Evolutionary conservation across 805 yeast species (phyloP).

Genomic region (Candida koratica): DNA sequence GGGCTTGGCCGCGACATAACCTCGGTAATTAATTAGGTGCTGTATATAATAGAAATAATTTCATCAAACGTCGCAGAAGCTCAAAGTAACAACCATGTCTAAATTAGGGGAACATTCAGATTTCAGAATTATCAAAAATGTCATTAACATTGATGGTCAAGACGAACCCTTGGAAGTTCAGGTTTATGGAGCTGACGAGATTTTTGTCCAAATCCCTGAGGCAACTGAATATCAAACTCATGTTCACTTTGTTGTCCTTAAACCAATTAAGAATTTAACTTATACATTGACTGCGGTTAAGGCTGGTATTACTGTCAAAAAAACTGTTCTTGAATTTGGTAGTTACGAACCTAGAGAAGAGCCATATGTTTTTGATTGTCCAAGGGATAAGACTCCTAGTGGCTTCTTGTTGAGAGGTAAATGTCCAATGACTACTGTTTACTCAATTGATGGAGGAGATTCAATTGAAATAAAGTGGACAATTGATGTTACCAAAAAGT

Average conservation of each 20-base stretch:
- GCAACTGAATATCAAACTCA: constrained; percentile 30
- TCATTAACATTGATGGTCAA: constrained; percentile 28
- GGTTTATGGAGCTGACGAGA: constrained; percentile 26
- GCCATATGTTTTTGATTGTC: constrained; percentile 26
- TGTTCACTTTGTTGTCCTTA: constrained; percentile 30
- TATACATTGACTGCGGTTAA: constrained; percentile 36
- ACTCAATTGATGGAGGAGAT: constrained; percentile 29
- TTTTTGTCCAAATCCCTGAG: constrained; percentile 35
- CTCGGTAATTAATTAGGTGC: too few relatives aligned
- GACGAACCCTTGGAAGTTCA: constrained; percentile 22
- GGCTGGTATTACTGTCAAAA: constrained; percentile 31
- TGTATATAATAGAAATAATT: too few relatives aligned
- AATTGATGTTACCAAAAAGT: constrained; percentile 31
- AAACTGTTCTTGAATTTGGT: constrained; percentile 29
- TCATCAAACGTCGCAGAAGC: too few relatives aligned
- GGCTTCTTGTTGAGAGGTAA: constrained; percentile 37
- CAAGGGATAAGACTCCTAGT: constrained; percentile 35
- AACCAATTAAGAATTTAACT: constrained; percentile 25
- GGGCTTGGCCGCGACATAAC: too few relatives aligned
- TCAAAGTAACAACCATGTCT: too few relatives aligned
- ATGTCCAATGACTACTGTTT: constrained; percentile 29
- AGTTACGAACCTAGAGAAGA: constrained; percentile 34
- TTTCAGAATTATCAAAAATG: constrained; percentile 29
- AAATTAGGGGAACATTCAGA: constrained; percentile 29
- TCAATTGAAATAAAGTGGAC: constrained; percentile 31